phyloP scores from a whole-genome alignment of 2,329 filamentous ascomycete species.

The Fusarium mexicanum region DNA sequence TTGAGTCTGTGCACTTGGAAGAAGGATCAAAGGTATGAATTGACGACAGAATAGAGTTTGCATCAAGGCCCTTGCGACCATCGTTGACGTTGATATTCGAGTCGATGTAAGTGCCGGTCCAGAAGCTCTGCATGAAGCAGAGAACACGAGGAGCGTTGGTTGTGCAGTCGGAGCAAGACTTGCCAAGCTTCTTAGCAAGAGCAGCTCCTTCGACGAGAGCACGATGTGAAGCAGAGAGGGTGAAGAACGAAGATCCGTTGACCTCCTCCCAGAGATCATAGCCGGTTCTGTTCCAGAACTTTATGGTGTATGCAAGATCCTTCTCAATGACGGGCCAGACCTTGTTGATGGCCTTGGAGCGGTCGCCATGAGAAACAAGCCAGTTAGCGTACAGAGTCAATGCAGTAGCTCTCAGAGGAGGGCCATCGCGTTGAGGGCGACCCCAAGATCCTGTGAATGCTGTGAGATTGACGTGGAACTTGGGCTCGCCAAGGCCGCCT shows the following conservation, averaged over 20 bases:
- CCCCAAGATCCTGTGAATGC: slow-evolving; percentile 75
- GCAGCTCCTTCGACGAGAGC: slow-evolving; percentile 71
- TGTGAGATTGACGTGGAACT: slow-evolving; percentile 72
- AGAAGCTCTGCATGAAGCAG: slow-evolving; percentile 77
- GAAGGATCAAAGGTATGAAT: slow-evolving; percentile 74
- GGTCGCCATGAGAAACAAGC: slow-evolving; percentile 70
- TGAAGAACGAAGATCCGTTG: slow-evolving; percentile 80
- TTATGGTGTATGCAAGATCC: slow-evolving; percentile 75
- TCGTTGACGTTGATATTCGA: slow-evolving; percentile 72
- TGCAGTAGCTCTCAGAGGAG: slow-evolving; percentile 77
- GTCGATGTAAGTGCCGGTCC: slow-evolving; percentile 69
- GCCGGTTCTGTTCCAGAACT: slow-evolving; percentile 71
- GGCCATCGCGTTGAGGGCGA: slow-evolving; percentile 80
- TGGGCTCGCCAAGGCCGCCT: slow-evolving; percentile 73
- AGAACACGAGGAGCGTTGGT: slow-evolving; percentile 72
- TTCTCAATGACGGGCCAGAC: slow-evolving; percentile 79
- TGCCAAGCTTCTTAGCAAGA: slow-evolving; percentile 70
- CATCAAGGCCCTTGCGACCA: slow-evolving; percentile 72
- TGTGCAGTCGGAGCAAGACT: slow-evolving; percentile 67
- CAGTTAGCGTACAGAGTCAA: slow-evolving; percentile 76
- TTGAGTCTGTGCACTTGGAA: slow-evolving; percentile 69
- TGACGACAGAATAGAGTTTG: slow-evolving; percentile 71
- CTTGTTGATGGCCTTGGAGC: slow-evolving; percentile 59
- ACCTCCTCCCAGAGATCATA: slow-evolving; percentile 87
- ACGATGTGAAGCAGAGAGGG: slow-evolving; percentile 69